These are phyloP conservation scores for Tetramitus jugosus DNA, from an alignment of 208 protist species.

Conservation along the genomic window DNA sequence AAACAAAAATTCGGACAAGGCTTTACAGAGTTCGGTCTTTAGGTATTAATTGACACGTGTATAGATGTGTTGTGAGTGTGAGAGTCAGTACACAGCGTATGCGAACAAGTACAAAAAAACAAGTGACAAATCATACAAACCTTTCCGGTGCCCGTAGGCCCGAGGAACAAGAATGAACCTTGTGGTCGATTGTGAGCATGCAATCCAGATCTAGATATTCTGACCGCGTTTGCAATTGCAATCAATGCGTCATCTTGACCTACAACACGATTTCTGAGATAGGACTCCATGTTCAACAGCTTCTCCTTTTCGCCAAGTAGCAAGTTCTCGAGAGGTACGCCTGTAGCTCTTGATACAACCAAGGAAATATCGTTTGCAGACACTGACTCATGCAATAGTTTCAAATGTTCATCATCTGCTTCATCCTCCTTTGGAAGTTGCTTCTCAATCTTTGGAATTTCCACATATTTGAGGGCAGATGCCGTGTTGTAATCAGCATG, in stretches of 20 bases:
- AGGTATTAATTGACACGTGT: too few species aligned
- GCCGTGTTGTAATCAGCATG: not conserved
- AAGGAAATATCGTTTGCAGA: conserved; percentile 51
- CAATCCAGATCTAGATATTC: conserved; percentile 60
- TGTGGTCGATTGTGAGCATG: conserved; percentile 42
- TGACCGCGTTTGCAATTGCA: conserved; percentile 58
- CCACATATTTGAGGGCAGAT: not conserved
- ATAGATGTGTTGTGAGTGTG: conserved; percentile 44
- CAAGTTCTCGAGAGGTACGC: conserved; percentile 62
- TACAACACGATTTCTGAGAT: conserved; percentile 62
- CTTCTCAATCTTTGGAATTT: conserved; percentile 4
- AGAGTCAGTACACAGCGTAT: too few species aligned
- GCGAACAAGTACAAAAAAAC: too few species aligned
- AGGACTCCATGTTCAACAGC: conserved; percentile 56
- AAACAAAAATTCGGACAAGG: conserved; percentile 50
- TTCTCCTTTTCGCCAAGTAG: conserved; percentile 39
- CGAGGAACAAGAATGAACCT: conserved; percentile 63
- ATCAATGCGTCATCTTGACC: conserved; percentile 67
- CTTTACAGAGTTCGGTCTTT: conserved; percentile 67
- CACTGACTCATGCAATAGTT: conserved; percentile 55
- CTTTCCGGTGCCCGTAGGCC: conserved; percentile 49
- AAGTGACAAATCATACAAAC: too few species aligned
- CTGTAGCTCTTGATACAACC: conserved; percentile 67
- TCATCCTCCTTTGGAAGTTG: not conserved
- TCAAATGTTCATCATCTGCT: conserved; percentile 43